phyloP scores from a whole-genome alignment of 2,329 filamentous ascomycete species.

The Colletotrichum destructivum region DNA sequence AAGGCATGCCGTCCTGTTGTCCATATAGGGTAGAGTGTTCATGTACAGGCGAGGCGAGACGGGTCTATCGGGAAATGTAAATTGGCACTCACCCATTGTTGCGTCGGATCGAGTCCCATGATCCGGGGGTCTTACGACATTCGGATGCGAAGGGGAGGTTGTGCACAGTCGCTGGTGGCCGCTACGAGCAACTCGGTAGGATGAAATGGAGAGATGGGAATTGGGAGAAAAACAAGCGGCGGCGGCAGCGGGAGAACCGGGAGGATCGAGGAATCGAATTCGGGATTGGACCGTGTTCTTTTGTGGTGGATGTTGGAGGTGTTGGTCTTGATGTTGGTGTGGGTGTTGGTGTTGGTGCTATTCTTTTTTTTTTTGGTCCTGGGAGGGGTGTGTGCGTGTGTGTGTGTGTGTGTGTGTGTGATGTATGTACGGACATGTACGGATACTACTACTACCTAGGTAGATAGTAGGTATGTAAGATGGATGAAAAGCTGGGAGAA shows the following conservation, averaged over 20 bases:
- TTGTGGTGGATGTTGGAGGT: neutral
- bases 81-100: conserved; percentile 53
- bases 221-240: neutral
- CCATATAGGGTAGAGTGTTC: neutral
- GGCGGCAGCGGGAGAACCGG: conserved; percentile 2
- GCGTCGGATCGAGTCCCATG: conserved; percentile 53
- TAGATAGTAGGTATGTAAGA: no score
- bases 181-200: conserved; percentile 9
- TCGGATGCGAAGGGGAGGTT: conserved; percentile 12
- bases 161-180: conserved; percentile 31
- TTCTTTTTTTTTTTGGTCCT: no score
- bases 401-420: no score
- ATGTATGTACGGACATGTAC: no score
- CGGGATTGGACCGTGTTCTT: conserved; percentile 1
- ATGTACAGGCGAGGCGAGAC: conserved; percentile 4
- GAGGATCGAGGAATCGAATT: neutral
- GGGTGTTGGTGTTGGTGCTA: neutral
- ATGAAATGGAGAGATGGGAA: neutral
- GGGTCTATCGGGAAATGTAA: conserved; percentile 17
- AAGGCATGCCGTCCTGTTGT: neutral
- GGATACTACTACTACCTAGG: no score
- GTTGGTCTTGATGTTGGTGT: neutral
- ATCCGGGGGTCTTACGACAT: conserved; percentile 47
- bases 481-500: no score
- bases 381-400: no score